Conservation (phyloP, 441 rosid species). For the Erodium trifolium region DNA sequence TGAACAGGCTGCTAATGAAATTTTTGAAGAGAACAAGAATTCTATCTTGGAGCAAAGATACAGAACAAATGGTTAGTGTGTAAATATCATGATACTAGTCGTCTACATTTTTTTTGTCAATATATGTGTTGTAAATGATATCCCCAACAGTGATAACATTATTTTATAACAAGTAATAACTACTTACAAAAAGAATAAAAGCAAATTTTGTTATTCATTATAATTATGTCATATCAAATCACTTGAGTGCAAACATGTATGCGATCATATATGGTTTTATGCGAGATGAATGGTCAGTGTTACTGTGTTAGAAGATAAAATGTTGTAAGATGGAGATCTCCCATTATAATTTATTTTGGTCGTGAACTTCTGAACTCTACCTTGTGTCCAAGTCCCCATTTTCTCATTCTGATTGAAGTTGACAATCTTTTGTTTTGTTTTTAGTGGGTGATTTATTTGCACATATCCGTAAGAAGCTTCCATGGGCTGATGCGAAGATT, state of each 20-base stretch:
- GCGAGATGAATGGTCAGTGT: background rate
- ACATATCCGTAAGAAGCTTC: constrained; percentile 62
- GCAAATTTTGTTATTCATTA: background rate
- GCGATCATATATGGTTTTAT: constrained; percentile 11
- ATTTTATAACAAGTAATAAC: background rate
- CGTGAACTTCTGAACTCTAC: background rate
- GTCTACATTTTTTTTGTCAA: background rate
- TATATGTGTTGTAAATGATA: background rate
- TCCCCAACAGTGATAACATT: background rate
- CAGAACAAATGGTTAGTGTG: constrained; percentile 71
- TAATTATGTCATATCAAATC: constrained; percentile 8
- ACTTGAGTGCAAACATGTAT: background rate
- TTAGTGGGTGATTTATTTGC: constrained; percentile 67
- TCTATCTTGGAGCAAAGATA: constrained; percentile 66
- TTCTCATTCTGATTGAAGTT: background rate
- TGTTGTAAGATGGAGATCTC: background rate
- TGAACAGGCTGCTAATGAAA: constrained; percentile 39
- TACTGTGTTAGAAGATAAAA: background rate
- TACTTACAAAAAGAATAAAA: background rate
- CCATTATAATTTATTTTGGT: background rate
- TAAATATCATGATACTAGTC: constrained; percentile 3
- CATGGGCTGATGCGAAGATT: constrained; percentile 90
- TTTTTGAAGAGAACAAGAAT: constrained; percentile 56
- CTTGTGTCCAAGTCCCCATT: background rate
- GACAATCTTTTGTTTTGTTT: background rate